Percentiles rank a stretch among this genome's conserved stretches.
Conservation (phyloP, 805 yeast genomes). For the Spathaspora sp. region DNA sequence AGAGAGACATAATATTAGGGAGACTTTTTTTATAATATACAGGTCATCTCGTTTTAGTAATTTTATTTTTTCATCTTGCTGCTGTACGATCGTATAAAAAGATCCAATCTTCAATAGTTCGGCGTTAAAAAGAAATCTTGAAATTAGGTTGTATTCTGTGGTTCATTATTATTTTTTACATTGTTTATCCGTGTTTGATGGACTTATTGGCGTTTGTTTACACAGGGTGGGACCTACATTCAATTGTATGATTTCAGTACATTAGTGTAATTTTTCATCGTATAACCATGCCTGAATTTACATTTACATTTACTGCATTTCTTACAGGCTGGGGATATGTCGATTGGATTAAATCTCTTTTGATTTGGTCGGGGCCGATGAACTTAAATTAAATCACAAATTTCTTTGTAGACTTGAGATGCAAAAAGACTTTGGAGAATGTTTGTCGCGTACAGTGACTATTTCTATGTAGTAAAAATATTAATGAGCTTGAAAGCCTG, state of each 20-base stretch:
- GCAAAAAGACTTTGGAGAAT: too few species aligned
- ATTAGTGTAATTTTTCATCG: not conserved
- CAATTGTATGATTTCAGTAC: not conserved
- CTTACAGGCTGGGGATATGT: not conserved
- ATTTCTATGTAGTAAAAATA: not conserved
- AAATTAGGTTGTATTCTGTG: not conserved
- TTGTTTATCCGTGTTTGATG: not conserved
- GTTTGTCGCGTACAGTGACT: not conserved
- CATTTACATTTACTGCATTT: not conserved
- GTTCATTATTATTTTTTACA: not conserved
- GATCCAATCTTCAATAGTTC: conserved; percentile 1
- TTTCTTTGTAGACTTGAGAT: too few species aligned
- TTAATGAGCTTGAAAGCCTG: not conserved
- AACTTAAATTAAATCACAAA: too few species aligned
- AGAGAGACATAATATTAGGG: not conserved
- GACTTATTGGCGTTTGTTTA: not conserved
- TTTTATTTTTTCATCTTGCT: not conserved
- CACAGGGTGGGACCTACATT: not conserved
- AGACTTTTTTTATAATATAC: not conserved
- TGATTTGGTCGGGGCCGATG: too few species aligned
- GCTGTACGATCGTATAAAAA: conserved; percentile 12
- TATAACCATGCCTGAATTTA: not conserved
- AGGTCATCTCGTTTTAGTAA: not conserved
- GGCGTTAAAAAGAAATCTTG: not conserved
- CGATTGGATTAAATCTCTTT: too few species aligned